Conservation (phyloP, 805 yeast species). For the Kodamaea neixiangensis region DNA sequence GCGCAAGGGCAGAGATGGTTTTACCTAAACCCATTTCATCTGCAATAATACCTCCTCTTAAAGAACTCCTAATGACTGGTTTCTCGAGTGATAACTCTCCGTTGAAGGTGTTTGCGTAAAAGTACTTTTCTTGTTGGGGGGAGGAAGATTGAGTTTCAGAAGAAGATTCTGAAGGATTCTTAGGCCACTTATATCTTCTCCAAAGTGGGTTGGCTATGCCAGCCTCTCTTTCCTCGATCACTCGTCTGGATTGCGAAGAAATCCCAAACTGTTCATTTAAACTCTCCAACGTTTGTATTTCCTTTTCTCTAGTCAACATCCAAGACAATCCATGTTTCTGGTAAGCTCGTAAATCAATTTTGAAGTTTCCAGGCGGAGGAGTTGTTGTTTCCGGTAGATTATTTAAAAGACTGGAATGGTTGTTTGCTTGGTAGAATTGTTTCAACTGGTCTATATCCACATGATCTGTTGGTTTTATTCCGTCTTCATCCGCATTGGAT, state of each 20-base stretch:
- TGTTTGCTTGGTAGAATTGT: slow-evolving; percentile 72
- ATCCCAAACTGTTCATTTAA: slow-evolving; percentile 20
- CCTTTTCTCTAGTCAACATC: slow-evolving; percentile 83
- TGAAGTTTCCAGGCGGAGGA: slow-evolving; percentile 49
- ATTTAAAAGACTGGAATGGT: slow-evolving; percentile 56
- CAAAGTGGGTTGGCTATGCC: slow-evolving; percentile 81
- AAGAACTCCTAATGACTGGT: slow-evolving; percentile 62
- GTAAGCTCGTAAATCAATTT: slow-evolving; percentile 64
- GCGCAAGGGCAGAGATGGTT: slow-evolving; percentile 78
- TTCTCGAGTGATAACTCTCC: slow-evolving; percentile 73
- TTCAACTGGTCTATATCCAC: slow-evolving; percentile 72
- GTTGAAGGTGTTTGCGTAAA: slow-evolving; percentile 76
- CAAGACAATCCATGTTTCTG: slow-evolving; percentile 86
- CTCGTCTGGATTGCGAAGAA: slow-evolving; percentile 28
- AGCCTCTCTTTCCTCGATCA: slow-evolving; percentile 35
- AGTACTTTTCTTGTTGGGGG: slow-evolving; percentile 28
- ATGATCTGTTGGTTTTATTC: slow-evolving; percentile 31
- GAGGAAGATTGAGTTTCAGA: not conserved
- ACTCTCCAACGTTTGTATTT: slow-evolving; percentile 45
- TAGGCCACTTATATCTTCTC: slow-evolving; percentile 80
- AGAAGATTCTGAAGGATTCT: slow-evolving; percentile 25
- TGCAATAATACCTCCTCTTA: slow-evolving; percentile 85
- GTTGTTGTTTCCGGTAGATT: slow-evolving; percentile 66
- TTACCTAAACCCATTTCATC: slow-evolving; percentile 98
- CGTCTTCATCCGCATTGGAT: slow-evolving; percentile 14